These are phyloP conservation scores for Suhomyces kilbournensis DNA, from an alignment of 805 yeast genomes.

Conservation along the genomic window DNA sequence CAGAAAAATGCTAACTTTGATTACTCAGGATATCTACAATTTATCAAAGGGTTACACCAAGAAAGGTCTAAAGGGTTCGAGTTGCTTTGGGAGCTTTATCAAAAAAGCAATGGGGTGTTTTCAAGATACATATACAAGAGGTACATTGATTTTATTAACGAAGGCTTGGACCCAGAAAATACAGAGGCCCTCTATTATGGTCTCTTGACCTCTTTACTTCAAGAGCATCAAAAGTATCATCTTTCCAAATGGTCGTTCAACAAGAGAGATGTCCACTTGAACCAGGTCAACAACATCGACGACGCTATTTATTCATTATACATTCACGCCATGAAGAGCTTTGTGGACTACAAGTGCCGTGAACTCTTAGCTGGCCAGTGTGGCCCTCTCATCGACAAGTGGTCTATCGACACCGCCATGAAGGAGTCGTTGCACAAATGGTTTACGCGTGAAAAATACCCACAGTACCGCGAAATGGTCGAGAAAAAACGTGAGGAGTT, in stretches of 20 bases:
- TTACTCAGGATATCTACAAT: constrained; percentile 34
- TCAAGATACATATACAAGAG: constrained; percentile 22
- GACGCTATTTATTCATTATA: constrained; percentile 14
- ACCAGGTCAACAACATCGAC: constrained; percentile 4
- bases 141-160: constrained; percentile 23
- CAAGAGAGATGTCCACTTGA: constrained; percentile 2
- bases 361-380: constrained; percentile 26
- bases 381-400: constrained; percentile 31
- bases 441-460: constrained; percentile 17
- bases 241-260: constrained; percentile 20
- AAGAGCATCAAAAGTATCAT: constrained; percentile 10
- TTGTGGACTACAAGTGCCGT: constrained; percentile 28
- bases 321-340: constrained; percentile 19
- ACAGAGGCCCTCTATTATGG: constrained; percentile 20
- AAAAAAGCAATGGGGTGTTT: constrained; percentile 20
- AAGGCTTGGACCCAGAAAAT: constrained; percentile 15
- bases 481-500: constrained; percentile 23
- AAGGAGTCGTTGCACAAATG: constrained; percentile 17
- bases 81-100: constrained; percentile 37
- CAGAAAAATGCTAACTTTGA: constrained; percentile 35
- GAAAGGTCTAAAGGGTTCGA: constrained; percentile 25
- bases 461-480: constrained; percentile 19
- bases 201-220: constrained; percentile 16
- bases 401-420: constrained; percentile 35
- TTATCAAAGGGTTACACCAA: constrained; percentile 19